Conservation (phyloP, 1,139 yeast species). For the Zygoascus hellenicus region DNA sequence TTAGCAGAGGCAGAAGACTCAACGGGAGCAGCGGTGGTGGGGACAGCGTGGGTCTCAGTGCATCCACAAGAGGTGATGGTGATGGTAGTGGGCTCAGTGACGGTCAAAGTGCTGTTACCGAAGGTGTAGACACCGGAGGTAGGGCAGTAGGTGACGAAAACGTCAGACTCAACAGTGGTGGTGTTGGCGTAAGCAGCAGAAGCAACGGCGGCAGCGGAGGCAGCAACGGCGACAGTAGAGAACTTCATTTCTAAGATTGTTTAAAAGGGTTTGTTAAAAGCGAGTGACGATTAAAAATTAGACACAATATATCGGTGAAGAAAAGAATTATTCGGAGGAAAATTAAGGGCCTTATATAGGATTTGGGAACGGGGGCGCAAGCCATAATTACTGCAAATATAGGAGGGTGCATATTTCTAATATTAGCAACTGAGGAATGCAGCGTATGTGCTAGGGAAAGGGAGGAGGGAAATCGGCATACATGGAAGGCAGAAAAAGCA, state of each 20-base stretch:
- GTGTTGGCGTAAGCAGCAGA: conserved; percentile 27
- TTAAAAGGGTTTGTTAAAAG: conserved; percentile 11
- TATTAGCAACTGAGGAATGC: too few relatives aligned
- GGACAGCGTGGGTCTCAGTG: conserved; percentile 43
- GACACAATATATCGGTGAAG: conserved; percentile 11
- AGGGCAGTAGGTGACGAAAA: conserved; percentile 42
- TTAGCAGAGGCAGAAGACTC: conserved; percentile 8
- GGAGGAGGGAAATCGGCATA: too few relatives aligned
- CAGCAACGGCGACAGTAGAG: conserved; percentile 27
- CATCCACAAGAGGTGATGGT: conserved; percentile 47
- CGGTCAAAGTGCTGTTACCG: conserved; percentile 36
- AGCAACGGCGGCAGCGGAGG: conserved; percentile 29
- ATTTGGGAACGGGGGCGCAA: too few relatives aligned
- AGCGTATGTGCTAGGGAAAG: too few relatives aligned
- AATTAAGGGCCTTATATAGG: conserved; percentile 16
- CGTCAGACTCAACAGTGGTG: conserved; percentile 32
- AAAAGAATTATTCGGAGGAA: conserved; percentile 10
- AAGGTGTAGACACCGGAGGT: conserved; percentile 35
- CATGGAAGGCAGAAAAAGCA: too few relatives aligned
- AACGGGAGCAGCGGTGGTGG: conserved; percentile 36
- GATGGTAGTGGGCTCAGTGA: conserved; percentile 39
- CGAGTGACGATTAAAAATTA: conserved; percentile 19
- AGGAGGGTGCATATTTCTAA: too few relatives aligned
- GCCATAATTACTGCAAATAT: too few relatives aligned
- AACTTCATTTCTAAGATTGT: conserved; percentile 29